Conservation (phyloP, 1,139 yeast genomes). For the Kluyveromyces sp. region DNA sequence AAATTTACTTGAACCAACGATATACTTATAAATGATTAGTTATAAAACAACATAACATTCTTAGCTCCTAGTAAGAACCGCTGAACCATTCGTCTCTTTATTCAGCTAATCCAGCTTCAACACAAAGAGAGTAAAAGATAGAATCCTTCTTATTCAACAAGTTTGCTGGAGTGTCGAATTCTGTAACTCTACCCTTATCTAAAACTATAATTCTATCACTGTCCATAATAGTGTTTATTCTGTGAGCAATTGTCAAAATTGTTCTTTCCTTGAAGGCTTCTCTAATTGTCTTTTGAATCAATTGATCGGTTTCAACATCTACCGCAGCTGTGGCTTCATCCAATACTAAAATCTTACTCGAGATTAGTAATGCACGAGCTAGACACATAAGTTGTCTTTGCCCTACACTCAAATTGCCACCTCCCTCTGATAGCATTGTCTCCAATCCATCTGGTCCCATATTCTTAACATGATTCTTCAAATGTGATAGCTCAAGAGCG, state of each 20-base stretch:
- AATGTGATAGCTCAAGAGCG: constrained; percentile 76
- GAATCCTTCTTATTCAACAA: constrained; percentile 62
- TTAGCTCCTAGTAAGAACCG: too few relatives aligned
- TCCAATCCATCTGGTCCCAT: constrained; percentile 57
- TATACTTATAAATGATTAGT: too few relatives aligned
- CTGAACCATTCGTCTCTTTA: background rate
- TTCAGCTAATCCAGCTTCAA: constrained; percentile 37
- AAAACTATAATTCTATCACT: constrained; percentile 82
- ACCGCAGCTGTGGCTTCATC: constrained; percentile 99
- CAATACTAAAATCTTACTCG: constrained; percentile 68
- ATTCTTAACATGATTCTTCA: constrained; percentile 60
- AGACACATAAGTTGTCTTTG: constrained; percentile 88
- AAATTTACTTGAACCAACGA: too few relatives aligned
- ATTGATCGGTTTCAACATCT: constrained; percentile 87
- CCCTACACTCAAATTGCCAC: constrained; percentile 81
- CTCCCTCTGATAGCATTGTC: constrained; percentile 69
- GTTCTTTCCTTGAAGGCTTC: constrained; percentile 80
- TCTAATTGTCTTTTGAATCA: constrained; percentile 82
- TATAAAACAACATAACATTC: too few relatives aligned
- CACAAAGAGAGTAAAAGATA: constrained; percentile 68
- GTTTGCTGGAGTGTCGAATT: constrained; percentile 72
- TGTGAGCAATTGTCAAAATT: constrained; percentile 88
- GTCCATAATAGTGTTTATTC: constrained; percentile 88
- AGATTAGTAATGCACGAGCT: constrained; percentile 78
- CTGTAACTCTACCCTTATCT: constrained; percentile 78